These are phyloP conservation scores for Pisolithus marmoratus DNA, from an alignment of 768 basidiomycete species.

Conservation along the genomic window DNA sequence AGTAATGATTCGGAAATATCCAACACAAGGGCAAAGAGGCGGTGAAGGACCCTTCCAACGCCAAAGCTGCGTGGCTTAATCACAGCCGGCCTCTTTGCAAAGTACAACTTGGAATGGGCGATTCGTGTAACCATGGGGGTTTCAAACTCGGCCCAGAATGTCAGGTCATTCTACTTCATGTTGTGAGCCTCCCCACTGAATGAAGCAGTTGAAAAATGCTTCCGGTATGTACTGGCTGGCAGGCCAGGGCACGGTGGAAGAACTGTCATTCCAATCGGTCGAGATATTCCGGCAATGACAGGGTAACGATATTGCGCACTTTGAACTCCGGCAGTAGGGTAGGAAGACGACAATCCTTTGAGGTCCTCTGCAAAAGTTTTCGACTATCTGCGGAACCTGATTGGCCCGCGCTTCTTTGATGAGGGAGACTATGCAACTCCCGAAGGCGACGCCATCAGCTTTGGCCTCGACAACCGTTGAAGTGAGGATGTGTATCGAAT, in stretches of 20 bases:
- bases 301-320: not conserved
- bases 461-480: conserved; percentile 81
- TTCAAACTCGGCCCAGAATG: conserved; percentile 89
- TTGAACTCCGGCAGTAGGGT: not conserved
- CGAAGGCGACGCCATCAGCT: conserved; percentile 93
- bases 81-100: conserved; percentile 81
- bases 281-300: conserved; percentile 2
- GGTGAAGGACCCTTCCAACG: no score
- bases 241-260: conserved; percentile 83
- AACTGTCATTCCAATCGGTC: conserved; percentile 32
- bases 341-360: conserved; percentile 26
- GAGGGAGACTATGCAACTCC: conserved; percentile 76
- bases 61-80: no score
- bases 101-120: conserved; percentile 87
- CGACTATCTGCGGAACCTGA: conserved; percentile 48
- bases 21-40: no score
- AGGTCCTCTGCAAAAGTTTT: conserved; percentile 74
- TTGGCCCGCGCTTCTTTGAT: conserved; percentile 60
- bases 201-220: conserved; percentile 86
- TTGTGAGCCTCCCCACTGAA: conserved; percentile 90
- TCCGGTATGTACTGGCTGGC: conserved; percentile 98
- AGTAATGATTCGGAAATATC: no score
- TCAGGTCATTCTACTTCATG: conserved; percentile 77
- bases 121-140: conserved; percentile 89
- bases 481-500: conserved; percentile 85